Evolutionary conservation across 176 grass and related monocot species (phyloP), one percentile per base, ranked within the genome.

Genomic region (Elaeis guineensis): DNA sequence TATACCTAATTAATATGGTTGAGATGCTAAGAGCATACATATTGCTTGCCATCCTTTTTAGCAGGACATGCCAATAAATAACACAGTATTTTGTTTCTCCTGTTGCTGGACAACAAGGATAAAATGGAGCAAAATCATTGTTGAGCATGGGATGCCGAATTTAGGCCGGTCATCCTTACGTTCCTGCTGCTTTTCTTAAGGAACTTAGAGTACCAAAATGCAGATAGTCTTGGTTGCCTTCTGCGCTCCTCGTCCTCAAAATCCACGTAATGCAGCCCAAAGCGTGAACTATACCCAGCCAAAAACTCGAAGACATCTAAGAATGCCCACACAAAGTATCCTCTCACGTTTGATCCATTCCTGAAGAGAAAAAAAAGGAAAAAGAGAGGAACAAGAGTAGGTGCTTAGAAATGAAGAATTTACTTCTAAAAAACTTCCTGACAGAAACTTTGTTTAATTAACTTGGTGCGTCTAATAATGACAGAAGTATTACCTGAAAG

Each of bases 341-440:
- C 77, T 75, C 70, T 95, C 70, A 90, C 82, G 19, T 87, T 75
- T 8, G 55, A 68, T 57, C 86, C 86, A 44, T 90, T 79, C 77
- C 80, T 87, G 61, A 69, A 78, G 35, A 44, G 9, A 16, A 12
- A 54, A 29, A 26, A 4, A 26, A 26, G 4, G 4, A 26, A 26
- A 26, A 4, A 26, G 4, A 3, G 12, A 51, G 21, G 75, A 24
- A 44, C 0, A 44, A 44, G 35, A 44, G 9, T 12, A 44, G 35
- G 11, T 12, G 11, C 11, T 9, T 12, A 14, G 11, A 12, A 44
- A 12, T 9, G 35, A 44, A 44, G 35, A 44, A 44, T 14, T 14
- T 12, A 12, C 0, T 44, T 44, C 2, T 44, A 12, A 44, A 12
- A 44, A 44, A 44, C 9, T 12, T 14, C 3, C 2, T 3, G 14